Evolutionary conservation across 2,329 filamentous ascomycete species (phyloP).

Genomic region (Nigrograna mackinnonii): DNA sequence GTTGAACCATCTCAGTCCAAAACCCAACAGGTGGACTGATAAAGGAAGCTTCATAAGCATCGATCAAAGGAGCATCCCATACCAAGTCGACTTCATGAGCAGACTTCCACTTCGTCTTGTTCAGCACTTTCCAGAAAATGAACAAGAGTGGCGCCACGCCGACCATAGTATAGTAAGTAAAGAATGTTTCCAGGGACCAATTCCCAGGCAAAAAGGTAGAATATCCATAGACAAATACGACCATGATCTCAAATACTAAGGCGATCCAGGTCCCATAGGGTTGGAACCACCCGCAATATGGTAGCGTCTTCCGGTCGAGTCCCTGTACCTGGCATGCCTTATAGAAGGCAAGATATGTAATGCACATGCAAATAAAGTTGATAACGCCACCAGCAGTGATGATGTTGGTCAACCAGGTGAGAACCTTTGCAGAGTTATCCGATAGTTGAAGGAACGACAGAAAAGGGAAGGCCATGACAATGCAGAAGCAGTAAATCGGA

Average conservation of each 20-base stretch:
- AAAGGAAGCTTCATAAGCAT: conserved; percentile 48
- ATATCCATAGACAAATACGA: background rate
- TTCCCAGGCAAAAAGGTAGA: background rate
- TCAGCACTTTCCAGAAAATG: conserved; percentile 65
- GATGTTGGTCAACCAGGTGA: conserved; percentile 73
- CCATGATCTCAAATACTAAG: conserved; percentile 39
- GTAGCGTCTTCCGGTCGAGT: conserved; percentile 48
- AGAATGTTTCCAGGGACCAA: background rate
- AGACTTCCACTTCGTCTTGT: conserved; percentile 59
- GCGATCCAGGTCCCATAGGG: conserved; percentile 53
- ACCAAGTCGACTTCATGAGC: conserved; percentile 55
- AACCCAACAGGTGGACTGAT: conserved; percentile 35
- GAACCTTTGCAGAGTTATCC: conserved; percentile 65
- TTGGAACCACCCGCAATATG: conserved; percentile 45
- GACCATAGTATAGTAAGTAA: conserved; percentile 1
- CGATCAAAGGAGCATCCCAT: conserved; percentile 44
- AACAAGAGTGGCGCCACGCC: conserved; percentile 56
- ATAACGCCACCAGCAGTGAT: conserved; percentile 66
- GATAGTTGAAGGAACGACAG: conserved; percentile 76
- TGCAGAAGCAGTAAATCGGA: conserved; percentile 68
- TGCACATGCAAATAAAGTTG: conserved; percentile 46
- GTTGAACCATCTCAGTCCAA: conserved; percentile 41
- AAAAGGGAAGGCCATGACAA: conserved; percentile 67
- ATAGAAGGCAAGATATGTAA: conserved; percentile 60
- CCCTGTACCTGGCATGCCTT: conserved; percentile 46